Base-by-base conservation (phyloP, 805 yeast genomes). In the Lipomyces sp. region DNA sequence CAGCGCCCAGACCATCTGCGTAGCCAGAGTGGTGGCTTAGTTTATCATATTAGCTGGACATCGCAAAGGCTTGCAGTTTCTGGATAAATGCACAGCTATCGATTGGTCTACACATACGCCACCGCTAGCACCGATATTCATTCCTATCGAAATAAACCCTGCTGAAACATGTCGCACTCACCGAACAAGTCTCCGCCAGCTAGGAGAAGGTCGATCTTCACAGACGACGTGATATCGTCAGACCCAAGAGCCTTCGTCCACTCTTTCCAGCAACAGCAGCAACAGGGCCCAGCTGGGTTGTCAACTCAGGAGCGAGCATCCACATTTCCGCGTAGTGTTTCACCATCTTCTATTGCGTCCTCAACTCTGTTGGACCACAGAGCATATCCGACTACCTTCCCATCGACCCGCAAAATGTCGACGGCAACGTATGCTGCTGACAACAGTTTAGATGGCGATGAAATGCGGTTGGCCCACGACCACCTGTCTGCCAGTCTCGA, bases 351-450 rank as follows among this genome's bases (percentile, higher is more conserved):
- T 10, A 53, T 62, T 48, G 62, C 65, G 29, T 65, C 69, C n/a
- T 57, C 69, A 15, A 55, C 65, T 11, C 59, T 65, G 15, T 58
- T 65, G 7, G 69, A 65, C 45, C 69, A 65, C 56, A 55, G 69
- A 42, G 67, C 58, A 4, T 64, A 60, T 29, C 67, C 56, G 6
- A 48, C 54, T 4, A 24, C 53, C 18, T 62, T 56, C 6, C 59
- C 55, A 35, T 50, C 55, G n/a, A 29, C 60, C 13, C 60, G 64
- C 32, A 55, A 57, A 34, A 45, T 62, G 50, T 62, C 64, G 5
- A 34, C 37, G 35, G 24, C 50, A 15, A 34, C 42, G n/a, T 64
- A 57, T 53, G 67, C 3, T n/a, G 62, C 53, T 30, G 63, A 57
- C 64, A 59, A 55, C 45, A 29, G n/a, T 37, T 32, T 50, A 11